Conservation (phyloP, 192 early-diverging fungal genomes). For the Lobosporangium transversale region DNA sequence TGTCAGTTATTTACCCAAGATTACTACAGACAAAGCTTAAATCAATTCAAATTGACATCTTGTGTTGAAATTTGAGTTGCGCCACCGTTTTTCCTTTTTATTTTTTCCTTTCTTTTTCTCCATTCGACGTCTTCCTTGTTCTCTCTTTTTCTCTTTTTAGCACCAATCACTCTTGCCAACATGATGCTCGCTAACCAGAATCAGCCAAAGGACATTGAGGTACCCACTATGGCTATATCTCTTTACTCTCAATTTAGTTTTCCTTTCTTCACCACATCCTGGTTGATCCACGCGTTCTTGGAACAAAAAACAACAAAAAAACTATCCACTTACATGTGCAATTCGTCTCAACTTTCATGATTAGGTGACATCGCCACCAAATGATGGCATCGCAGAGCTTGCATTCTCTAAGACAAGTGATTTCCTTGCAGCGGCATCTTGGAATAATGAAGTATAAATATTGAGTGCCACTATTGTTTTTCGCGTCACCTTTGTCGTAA, state of each 20-base stretch:
- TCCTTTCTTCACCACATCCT: not conserved
- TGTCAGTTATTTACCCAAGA: no score
- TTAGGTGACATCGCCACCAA: conserved; percentile 71
- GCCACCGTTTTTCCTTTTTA: conserved; percentile 8
- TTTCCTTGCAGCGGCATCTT: conserved; percentile 86
- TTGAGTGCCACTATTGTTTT: not conserved
- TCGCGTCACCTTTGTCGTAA: no score
- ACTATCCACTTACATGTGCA: not conserved
- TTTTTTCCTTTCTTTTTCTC: not conserved
- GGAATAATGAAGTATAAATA: conserved; percentile 80
- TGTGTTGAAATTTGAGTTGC: not conserved
- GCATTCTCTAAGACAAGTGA: conserved; percentile 85
- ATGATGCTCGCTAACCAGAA: conserved; percentile 50
- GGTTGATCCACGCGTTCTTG: not conserved
- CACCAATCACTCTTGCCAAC: not conserved
- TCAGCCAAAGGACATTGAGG: conserved; percentile 49
- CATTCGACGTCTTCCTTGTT: not conserved
- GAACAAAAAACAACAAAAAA: no score
- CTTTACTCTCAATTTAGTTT: not conserved
- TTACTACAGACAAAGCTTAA: not conserved
- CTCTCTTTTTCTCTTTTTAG: not conserved
- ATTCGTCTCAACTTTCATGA: not conserved
- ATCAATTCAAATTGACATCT: not conserved
- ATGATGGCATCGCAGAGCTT: conserved; percentile 82
- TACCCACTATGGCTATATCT: no score